Percentiles rank a stretch among this genome's conserved stretches.
phyloP scores from a whole-genome alignment of 352 stramenopile species.

The Phytophthora capsici region DNA sequence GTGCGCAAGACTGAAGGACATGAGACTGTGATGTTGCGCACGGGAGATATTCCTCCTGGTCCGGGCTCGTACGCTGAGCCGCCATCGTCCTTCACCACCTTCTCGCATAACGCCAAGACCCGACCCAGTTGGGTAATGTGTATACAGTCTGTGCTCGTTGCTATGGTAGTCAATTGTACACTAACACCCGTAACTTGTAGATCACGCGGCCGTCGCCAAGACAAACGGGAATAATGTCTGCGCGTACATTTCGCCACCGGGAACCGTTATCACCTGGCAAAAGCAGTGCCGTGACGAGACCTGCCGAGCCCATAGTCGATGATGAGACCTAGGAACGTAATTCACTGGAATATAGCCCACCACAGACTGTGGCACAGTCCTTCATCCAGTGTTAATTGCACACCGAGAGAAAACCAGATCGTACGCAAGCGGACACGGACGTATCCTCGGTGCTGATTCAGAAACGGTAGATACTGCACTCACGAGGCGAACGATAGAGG shows the following conservation, averaged over 20 bases:
- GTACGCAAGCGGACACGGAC: slow-evolving; percentile 1
- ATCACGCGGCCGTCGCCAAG: slow-evolving; percentile 30
- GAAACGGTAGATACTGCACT: slow-evolving; percentile 5
- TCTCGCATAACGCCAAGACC: slow-evolving; percentile 80
- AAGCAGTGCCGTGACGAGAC: slow-evolving; percentile 20
- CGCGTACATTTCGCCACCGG: slow-evolving; percentile 9
- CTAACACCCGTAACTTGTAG: slow-evolving; percentile 29
- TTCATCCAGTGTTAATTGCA: neutral
- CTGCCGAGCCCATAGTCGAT: slow-evolving; percentile 24
- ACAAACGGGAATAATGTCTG: slow-evolving; percentile 17
- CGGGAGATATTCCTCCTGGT: slow-evolving; percentile 67
- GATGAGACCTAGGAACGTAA: slow-evolving; percentile 18
- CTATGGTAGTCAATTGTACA: neutral
- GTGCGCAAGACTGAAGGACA: slow-evolving; percentile 75
- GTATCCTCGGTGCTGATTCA: slow-evolving; percentile 20
- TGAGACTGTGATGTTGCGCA: slow-evolving; percentile 80
- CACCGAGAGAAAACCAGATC: slow-evolving; percentile 1
- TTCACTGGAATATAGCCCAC: neutral
- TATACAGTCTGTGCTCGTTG: slow-evolving; percentile 18
- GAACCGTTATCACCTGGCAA: slow-evolving; percentile 10
- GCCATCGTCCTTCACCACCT: slow-evolving; percentile 71
- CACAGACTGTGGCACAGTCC: too few relatives aligned
- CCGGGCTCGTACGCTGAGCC: slow-evolving; percentile 76
- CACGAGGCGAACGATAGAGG: slow-evolving; percentile 9
- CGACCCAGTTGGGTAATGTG: slow-evolving; percentile 19